Evolutionary conservation across 208 protist species (phyloP).

Genomic region (Sergeia podlipaevii): DNA sequence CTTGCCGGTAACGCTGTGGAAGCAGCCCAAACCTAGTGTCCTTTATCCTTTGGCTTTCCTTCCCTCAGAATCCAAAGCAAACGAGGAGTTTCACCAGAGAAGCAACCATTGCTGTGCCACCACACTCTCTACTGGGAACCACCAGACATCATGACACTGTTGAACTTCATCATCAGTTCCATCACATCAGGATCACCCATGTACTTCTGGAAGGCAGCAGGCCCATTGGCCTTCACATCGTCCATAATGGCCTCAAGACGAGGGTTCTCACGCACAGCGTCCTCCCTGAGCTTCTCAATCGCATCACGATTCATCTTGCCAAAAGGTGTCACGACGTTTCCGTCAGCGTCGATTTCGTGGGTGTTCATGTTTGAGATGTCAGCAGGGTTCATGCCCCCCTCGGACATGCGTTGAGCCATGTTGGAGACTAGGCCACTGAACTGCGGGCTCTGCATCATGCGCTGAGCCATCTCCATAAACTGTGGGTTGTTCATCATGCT

Average conservation of each 20-base stretch:
- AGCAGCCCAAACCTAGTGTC: not conserved
- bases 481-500: slow-evolving; percentile 91
- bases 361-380: slow-evolving; percentile 34
- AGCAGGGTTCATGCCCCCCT: slow-evolving; percentile 34
- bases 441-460: slow-evolving; percentile 90
- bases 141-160: slow-evolving; percentile 45
- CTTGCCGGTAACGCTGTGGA: not conserved
- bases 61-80: not conserved
- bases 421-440: slow-evolving; percentile 82
- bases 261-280: slow-evolving; percentile 80
- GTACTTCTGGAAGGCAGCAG: slow-evolving; percentile 87
- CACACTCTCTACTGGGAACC: not conserved
- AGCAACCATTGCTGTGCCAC: slow-evolving; percentile 3
- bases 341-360: slow-evolving; percentile 42
- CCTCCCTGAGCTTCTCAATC: slow-evolving; percentile 65
- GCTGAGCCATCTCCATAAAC: slow-evolving; percentile 85
- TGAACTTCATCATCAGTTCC: slow-evolving; percentile 85
- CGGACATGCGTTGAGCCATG: slow-evolving; percentile 70
- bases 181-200: slow-evolving; percentile 90
- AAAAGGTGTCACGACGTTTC: slow-evolving; percentile 74
- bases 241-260: slow-evolving; percentile 77
- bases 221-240: slow-evolving; percentile 79
- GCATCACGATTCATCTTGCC: slow-evolving; percentile 61
- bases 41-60: not conserved
- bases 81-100: not conserved